Conservation (phyloP, 1,139 yeast genomes). For the Suhomyces panamericanus region DNA sequence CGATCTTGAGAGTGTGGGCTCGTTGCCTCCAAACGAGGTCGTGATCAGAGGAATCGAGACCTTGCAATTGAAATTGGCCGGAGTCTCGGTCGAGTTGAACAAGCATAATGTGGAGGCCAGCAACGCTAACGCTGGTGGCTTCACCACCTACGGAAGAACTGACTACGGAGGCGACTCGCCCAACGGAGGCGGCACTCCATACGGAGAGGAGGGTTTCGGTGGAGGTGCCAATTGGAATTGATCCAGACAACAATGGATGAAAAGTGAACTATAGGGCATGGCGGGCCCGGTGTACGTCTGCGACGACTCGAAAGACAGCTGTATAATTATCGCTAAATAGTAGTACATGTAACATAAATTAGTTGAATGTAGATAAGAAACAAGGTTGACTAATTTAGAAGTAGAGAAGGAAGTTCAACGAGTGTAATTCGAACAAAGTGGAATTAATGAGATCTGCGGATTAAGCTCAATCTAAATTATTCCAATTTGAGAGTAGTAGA, state of each 20-base stretch:
- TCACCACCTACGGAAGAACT: constrained; percentile 53
- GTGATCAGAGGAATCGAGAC: constrained; percentile 80
- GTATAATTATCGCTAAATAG: constrained; percentile 2
- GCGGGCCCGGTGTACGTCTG: constrained; percentile 2
- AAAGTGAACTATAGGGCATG: background rate
- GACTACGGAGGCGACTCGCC: constrained; percentile 39
- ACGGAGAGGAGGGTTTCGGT: constrained; percentile 50
- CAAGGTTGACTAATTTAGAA: too few relatives aligned
- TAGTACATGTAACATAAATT: constrained; percentile 4
- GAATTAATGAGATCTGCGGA: too few relatives aligned
- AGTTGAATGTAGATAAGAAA: too few relatives aligned
- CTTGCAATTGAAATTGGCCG: constrained; percentile 87
- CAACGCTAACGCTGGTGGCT: constrained; percentile 44
- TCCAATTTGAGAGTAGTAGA: too few relatives aligned
- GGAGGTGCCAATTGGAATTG: constrained; percentile 20
- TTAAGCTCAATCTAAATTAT: too few relatives aligned
- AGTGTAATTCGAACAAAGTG: too few relatives aligned
- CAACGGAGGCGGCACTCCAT: constrained; percentile 42
- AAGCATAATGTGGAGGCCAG: constrained; percentile 55
- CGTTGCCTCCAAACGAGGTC: constrained; percentile 85
- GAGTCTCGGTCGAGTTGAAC: constrained; percentile 79
- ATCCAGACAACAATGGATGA: background rate
- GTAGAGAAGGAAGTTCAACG: too few relatives aligned
- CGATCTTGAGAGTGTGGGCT: constrained; percentile 91
- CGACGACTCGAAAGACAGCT: constrained; percentile 1